Percentiles rank a stretch among this genome's conserved stretches.
phyloP scores from a whole-genome alignment of 331 rosid genomes.

The Erythrophleum ivorense region DNA sequence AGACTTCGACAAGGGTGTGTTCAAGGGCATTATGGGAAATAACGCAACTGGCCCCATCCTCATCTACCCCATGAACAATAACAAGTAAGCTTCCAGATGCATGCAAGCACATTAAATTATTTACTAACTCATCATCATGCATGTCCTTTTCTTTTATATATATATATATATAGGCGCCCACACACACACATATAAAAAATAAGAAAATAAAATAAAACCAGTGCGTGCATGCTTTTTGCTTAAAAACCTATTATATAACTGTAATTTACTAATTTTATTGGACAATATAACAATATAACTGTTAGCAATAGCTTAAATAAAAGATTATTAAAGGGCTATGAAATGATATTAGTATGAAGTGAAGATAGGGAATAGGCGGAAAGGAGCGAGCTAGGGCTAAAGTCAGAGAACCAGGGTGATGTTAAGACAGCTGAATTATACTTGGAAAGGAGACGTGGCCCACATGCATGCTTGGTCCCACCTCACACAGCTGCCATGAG shows the following conservation, averaged over 20 bases:
- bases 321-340: not conserved
- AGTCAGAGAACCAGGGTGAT: not conserved
- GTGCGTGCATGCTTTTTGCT: conserved; percentile 17
- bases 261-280: not conserved
- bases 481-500: not conserved
- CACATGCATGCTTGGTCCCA: conserved; percentile 21
- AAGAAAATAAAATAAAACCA: too few species aligned
- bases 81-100: conserved; percentile 58
- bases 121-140: conserved; percentile 29
- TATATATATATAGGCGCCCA: not conserved
- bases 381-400: not conserved
- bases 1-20: conserved; percentile 62
- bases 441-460: not conserved
- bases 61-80: conserved; percentile 76
- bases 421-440: not conserved
- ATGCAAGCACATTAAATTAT: not conserved
- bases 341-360: not conserved
- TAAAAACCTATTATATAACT: not conserved
- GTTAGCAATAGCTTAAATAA: not conserved
- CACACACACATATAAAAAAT: not conserved
- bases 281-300: not conserved
- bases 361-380: not conserved
- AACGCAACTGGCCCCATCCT: conserved; percentile 78
- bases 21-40: conserved; percentile 64
- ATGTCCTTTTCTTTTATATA: conserved; percentile 28